Percentiles rank a stretch among this genome's conserved stretches.
These are phyloP conservation scores for Quercus tomentella DNA, from an alignment of 331 rosid species.

Conservation along the genomic window DNA sequence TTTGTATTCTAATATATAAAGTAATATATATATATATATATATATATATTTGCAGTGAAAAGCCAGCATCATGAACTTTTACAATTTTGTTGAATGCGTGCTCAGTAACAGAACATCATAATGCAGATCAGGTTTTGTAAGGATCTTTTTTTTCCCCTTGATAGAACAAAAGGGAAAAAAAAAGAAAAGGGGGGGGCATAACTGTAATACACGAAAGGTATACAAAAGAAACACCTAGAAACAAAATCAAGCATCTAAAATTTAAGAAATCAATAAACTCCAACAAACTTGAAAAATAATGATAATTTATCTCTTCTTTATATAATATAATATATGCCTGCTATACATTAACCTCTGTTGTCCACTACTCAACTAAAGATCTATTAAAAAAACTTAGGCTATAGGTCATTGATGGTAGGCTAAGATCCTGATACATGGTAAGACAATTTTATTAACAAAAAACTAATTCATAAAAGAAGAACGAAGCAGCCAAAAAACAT, in stretches of 20 bases:
- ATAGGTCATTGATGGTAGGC: neutral
- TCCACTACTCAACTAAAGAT: neutral
- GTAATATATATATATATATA: neutral
- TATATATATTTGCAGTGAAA: neutral
- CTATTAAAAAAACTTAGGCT: neutral
- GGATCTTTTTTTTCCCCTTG: neutral
- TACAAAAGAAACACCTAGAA: too few relatives aligned
- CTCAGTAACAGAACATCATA: neutral
- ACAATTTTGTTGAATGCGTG: constrained; percentile 9
- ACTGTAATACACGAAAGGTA: too few relatives aligned
- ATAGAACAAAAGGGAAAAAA: neutral
- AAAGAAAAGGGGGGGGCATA: accelerated
- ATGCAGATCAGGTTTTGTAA: neutral
- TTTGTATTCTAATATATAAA: constrained; percentile 1
- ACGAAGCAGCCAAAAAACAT: too few relatives aligned
- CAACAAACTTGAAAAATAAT: neutral
- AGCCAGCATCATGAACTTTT: constrained; percentile 27
- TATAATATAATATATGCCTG: neutral
- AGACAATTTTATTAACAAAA: too few relatives aligned
- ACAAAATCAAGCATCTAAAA: too few relatives aligned
- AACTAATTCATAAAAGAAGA: too few relatives aligned
- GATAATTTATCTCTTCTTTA: neutral
- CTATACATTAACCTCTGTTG: neutral
- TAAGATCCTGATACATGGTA: neutral
- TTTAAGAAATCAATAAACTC: too few relatives aligned